Evolutionary conservation across 2,329 filamentous ascomycete species (phyloP).

Genomic region (Fusarium acutatum): DNA sequence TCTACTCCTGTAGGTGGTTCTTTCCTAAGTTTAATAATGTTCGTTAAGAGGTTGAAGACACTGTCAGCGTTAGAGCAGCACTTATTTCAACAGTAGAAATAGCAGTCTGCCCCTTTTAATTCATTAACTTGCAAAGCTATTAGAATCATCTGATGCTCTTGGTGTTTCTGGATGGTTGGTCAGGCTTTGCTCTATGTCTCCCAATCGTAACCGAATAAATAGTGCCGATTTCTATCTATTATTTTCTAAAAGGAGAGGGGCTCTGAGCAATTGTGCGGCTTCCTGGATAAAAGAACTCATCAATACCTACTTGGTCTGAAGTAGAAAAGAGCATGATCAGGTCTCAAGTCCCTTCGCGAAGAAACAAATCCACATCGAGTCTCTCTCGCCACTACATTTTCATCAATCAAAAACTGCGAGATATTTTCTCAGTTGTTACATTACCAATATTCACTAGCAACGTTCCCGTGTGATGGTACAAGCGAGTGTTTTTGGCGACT

Average conservation of each 20-base stretch:
- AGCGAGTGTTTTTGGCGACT: neutral
- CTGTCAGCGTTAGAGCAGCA: neutral
- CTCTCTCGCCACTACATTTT: neutral
- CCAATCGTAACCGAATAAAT: neutral
- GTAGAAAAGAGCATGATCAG: neutral
- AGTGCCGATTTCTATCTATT: neutral
- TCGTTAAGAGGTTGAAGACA: neutral
- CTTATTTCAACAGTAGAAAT: neutral
- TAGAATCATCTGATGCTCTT: neutral
- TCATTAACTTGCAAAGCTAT: neutral
- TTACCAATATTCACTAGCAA: neutral
- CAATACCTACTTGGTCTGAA: neutral
- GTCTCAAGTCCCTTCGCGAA: neutral
- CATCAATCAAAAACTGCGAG: neutral
- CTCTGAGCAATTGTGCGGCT: neutral
- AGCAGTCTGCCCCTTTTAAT: neutral
- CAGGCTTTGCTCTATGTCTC: neutral
- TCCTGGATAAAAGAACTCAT: neutral
- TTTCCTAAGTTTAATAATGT: neutral
- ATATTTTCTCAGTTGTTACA: neutral
- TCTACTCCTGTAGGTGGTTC: neutral
- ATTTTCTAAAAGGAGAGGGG: neutral
- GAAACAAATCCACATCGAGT: neutral
- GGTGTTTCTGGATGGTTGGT: neutral
- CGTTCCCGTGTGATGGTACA: neutral